phyloP scores from a whole-genome alignment of 768 basidiomycete genomes.

The Lactarius sp. region DNA sequence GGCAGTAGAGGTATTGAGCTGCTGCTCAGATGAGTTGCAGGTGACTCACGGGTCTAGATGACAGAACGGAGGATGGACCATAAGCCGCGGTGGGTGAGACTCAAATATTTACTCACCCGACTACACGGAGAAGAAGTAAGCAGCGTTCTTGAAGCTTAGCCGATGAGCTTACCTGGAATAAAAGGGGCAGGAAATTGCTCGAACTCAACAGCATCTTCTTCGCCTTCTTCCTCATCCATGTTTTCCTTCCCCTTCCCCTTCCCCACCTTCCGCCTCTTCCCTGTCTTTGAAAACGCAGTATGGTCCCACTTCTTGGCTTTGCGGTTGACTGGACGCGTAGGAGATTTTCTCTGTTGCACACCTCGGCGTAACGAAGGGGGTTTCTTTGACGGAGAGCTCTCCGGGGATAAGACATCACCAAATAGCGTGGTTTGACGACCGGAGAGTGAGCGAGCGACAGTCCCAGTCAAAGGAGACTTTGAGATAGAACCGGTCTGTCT shows the following conservation, averaged over 20 bases:
- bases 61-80: background rate
- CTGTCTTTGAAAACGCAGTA: conserved; percentile 79
- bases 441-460: conserved; percentile 29
- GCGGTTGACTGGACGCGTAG: conserved; percentile 43
- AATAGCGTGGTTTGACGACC: conserved; percentile 61
- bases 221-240: conserved; percentile 37
- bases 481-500: conserved; percentile 39
- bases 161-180: conserved; percentile 46
- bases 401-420: conserved; percentile 48
- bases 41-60: conserved; percentile 16
- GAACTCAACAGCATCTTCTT: conserved; percentile 42
- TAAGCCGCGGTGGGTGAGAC: background rate
- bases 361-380: background rate
- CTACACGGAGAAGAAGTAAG: conserved; percentile 3
- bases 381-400: conserved; percentile 30
- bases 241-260: conserved; percentile 51
- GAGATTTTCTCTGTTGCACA: conserved; percentile 15
- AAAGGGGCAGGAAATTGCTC: conserved; percentile 77
- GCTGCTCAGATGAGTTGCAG: background rate
- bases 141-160: background rate
- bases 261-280: conserved; percentile 48
- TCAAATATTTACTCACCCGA: conserved; percentile 19
- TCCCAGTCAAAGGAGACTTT: conserved; percentile 30
- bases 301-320: conserved; percentile 90
- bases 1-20: background rate